Base-by-base conservation (phyloP, 805 yeast genomes). In the Lachancea dasiensis region DNA sequence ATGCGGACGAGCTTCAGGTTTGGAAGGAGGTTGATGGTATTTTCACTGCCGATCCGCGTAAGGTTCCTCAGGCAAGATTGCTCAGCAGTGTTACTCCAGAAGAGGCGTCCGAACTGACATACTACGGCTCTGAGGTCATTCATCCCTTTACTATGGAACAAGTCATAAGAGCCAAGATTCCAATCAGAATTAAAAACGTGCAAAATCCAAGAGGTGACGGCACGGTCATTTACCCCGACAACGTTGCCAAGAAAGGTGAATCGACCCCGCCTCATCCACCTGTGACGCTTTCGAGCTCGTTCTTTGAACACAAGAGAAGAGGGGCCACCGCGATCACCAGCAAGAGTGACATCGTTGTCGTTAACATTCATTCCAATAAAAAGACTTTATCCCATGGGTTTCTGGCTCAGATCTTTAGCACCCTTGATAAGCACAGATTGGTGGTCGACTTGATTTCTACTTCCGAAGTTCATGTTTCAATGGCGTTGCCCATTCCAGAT, bases 11-110 rank as follows among this genome's bases (percentile, higher is more conserved):
- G 64, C 70, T 92, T 45, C 98, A 92, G 66, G 86, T 92, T 34
- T 92, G 98, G 98, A 92, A 92, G 54, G 98, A 92, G 67, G 98
- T 92, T 36, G 98, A 92, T 60, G 98, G 98, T 52, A 92, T 92
- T 27, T 92, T 92, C 68, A 89, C 97, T 0, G 98, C 98, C 3
- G 98, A 92, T 60, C 98, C 98, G 27, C 72, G 98, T 44, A 92
- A 92, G 53, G 97, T 92, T 20, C 81, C 87, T 25, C 78, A 77
- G 39, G 98, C 98, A 3, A 72, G 95, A 50, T 68, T 90, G 36
- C 69, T 92, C 47, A 75, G 78, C 41, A 77, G 86, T 37, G 96
- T 92, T 46, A 92, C 97, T 0, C 98, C 98, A 3, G 97, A 92
- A 58, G 98, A 92, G 67, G 98, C 98, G 4, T 92, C 97, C 0